These are phyloP conservation scores for Conoideocrella luteorostrata DNA, from an alignment of 2,329 filamentous ascomycete species.

Conservation along the genomic window DNA sequence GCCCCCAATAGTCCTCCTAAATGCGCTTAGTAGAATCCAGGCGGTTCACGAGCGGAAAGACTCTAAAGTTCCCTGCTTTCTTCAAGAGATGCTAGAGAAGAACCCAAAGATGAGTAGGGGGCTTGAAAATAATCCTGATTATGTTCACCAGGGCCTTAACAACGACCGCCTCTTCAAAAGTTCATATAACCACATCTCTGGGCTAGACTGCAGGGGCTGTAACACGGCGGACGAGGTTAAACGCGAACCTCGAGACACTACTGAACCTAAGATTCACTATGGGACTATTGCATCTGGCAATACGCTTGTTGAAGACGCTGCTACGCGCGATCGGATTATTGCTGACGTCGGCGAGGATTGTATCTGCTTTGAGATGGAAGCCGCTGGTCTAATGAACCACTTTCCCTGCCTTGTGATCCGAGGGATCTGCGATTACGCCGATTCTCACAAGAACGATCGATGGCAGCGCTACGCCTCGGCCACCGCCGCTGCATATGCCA, in stretches of 20 bases:
- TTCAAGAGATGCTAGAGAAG: conserved; percentile 8
- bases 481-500: conserved; percentile 22
- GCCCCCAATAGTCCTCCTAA: conserved; percentile 7
- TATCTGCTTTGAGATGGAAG: conserved; percentile 21
- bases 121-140: conserved; percentile 3
- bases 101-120: conserved; percentile 9
- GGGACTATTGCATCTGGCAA: conserved; percentile 10
- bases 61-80: conserved; percentile 7
- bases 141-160: neutral
- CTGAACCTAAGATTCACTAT: conserved; percentile 10
- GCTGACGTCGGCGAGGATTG: conserved; percentile 22
- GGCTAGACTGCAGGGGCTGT: conserved; percentile 8
- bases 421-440: conserved; percentile 32
- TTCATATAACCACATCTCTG: conserved; percentile 4
- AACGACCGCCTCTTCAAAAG: conserved; percentile 11
- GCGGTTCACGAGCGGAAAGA: conserved; percentile 5
- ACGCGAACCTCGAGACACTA: conserved; percentile 1
- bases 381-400: too few species aligned
- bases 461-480: conserved; percentile 31
- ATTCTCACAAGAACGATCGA: conserved; percentile 30
- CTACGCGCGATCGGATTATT: conserved; percentile 5
- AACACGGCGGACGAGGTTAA: neutral
- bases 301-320: conserved; percentile 6
- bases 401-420: conserved; percentile 25
- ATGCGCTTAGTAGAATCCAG: conserved; percentile 3